Evolutionary conservation across 306 rosid species (phyloP).

Genomic region (Comarum palustre): DNA sequence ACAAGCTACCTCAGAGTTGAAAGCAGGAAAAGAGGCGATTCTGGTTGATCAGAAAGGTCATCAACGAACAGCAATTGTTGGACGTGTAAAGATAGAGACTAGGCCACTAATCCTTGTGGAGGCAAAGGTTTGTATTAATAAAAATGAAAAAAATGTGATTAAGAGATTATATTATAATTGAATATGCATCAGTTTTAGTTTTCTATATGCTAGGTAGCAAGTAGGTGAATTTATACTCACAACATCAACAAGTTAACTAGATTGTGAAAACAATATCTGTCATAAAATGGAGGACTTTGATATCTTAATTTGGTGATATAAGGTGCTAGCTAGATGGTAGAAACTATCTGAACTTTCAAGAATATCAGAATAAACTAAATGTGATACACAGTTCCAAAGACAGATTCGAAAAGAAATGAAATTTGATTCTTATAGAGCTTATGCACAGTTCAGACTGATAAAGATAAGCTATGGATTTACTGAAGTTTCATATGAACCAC

Average conservation of each 20-base stretch:
- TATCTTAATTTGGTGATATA: background rate
- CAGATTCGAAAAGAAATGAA: background rate
- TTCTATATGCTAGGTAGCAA: background rate
- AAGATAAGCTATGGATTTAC: background rate
- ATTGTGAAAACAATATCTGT: background rate
- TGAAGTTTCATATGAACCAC: background rate
- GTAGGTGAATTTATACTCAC: background rate
- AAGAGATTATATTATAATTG: background rate
- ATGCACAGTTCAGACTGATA: background rate
- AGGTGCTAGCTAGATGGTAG: background rate
- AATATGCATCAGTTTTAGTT: background rate
- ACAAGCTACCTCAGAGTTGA: conserved; percentile 84
- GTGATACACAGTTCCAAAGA: background rate
- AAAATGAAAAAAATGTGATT: no score
- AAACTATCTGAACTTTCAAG: background rate
- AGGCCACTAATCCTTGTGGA: conserved; percentile 80
- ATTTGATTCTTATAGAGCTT: background rate
- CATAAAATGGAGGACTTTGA: background rate
- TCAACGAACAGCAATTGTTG: conserved; percentile 69
- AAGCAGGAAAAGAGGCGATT: conserved; percentile 77
- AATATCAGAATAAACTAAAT: background rate
- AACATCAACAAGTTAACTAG: background rate
- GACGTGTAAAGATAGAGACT: conserved; percentile 81
- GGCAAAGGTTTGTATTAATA: conserved; percentile 58
- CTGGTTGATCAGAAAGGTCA: conserved; percentile 74